Conservation (phyloP, 768 basidiomycete species). For the Chalciporus chontae region DNA sequence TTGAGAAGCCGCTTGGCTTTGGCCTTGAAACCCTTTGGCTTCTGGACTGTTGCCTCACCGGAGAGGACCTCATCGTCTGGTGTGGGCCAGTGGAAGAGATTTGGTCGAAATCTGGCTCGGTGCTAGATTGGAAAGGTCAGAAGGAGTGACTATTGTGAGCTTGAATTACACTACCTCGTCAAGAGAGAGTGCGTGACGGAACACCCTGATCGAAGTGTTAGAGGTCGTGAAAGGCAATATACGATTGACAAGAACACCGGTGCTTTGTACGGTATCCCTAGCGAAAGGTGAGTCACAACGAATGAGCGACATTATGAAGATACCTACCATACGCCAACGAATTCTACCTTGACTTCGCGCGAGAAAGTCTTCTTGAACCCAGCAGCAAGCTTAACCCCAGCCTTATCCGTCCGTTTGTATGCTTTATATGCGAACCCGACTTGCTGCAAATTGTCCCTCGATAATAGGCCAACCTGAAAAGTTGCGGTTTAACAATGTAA, state of each 20-base stretch:
- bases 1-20: neutral
- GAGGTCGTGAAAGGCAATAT: conserved; percentile 65
- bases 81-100: conserved; percentile 48
- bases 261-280: conserved; percentile 80
- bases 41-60: neutral
- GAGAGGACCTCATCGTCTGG: conserved; percentile 10
- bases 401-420: conserved; percentile 51
- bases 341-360: conserved; percentile 65
- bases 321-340: conserved; percentile 72
- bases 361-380: conserved; percentile 77
- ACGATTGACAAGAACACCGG: conserved; percentile 58
- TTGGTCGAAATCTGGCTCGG: conserved; percentile 64
- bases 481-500: neutral
- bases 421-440: conserved; percentile 73
- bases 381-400: conserved; percentile 44
- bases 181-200: conserved; percentile 74
- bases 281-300: conserved; percentile 2
- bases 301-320: neutral
- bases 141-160: neutral
- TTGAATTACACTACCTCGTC: conserved; percentile 53
- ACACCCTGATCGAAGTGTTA: conserved; percentile 61
- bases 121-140: conserved; percentile 38
- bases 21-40: neutral
- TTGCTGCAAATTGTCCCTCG: conserved; percentile 64
- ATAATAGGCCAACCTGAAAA: conserved; percentile 64